These are phyloP conservation scores for Penicillium corylophilum DNA, from an alignment of 2,329 filamentous ascomycete species.

Conservation along the genomic window DNA sequence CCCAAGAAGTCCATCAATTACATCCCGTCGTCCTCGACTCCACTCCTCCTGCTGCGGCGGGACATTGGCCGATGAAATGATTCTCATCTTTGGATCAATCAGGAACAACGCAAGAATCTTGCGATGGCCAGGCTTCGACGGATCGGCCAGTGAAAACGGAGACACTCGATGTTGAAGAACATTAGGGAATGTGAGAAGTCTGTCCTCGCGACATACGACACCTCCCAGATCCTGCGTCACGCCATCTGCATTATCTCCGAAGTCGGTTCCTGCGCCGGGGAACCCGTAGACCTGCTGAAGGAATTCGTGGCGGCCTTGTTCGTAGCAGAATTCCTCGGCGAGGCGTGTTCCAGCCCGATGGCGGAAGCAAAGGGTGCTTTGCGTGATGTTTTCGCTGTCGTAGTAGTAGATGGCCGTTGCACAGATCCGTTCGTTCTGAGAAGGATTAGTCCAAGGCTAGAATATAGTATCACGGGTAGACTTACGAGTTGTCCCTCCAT, in stretches of 20 bases:
- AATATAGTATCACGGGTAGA: conserved; percentile 31
- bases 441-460: conserved; percentile 38
- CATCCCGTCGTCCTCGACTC: conserved; percentile 32
- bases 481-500: conserved; percentile 21
- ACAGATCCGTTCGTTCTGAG: conserved; percentile 61
- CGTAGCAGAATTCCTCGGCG: conserved; percentile 28
- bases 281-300: conserved; percentile 15
- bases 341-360: conserved; percentile 30
- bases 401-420: conserved; percentile 67
- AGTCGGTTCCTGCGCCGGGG: conserved; percentile 5
- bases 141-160: conserved; percentile 21
- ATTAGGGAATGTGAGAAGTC: conserved; percentile 24
- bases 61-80: conserved; percentile 29
- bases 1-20: conserved; percentile 12
- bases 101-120: conserved; percentile 30
- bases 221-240: conserved; percentile 16
- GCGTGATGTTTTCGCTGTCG: conserved; percentile 60
- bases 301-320: conserved; percentile 9
- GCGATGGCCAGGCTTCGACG: conserved; percentile 21
- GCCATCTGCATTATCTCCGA: conserved; percentile 16
- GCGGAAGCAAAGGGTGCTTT: conserved; percentile 53
- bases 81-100: conserved; percentile 23
- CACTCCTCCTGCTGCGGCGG: conserved; percentile 38
- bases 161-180: conserved; percentile 24
- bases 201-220: conserved; percentile 14